Base-by-base conservation (phyloP, 495 filamentous ascomycete species). In the Entonaema liquescens region DNA sequence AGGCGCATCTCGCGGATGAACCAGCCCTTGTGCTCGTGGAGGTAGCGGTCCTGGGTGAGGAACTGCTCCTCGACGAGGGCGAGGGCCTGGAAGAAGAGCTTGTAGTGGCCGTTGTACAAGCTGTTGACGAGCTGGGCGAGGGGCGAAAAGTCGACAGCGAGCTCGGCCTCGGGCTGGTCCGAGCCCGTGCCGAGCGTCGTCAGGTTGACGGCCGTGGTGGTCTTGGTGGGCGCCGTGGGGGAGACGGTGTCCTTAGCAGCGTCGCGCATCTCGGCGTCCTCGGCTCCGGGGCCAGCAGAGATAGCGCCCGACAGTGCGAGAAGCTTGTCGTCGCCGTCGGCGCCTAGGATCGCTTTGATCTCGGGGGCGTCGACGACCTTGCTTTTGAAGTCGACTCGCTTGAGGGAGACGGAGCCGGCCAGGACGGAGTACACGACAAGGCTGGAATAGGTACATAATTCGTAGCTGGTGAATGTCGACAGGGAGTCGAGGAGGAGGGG, bases 401-500 rank as follows among this genome's bases (percentile, higher is more conserved):
- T 97, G 58, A 99, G 86, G 31, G 95, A 95, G 59, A 98, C 88
- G 3, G 94, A 95, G 61, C 95, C 95, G 38, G 95, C 94, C 50
- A 99, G 89, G 44, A 98, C 93, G 1, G 96, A 91, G 84, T 98
- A 99, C 65, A 99, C 89, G 42, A 99, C 95, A 23, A 99, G 87
- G 28, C 89, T 89, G 49, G 93, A 95, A 83, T 99, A 99, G 66
- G 88, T 93, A 88, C 95, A 99, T 33, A 99, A 87, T 80, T 99
- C 95, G 83, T 96, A 97, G 74, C 93, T 97, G 54, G 95, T 99
- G 80, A 99, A 99, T n/a, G 95, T 99, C 25, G 94, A 97, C 65
- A 99, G 83, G 76, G 92, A 94, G 83, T 99, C 95, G 60, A 99
- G 92, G 28, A 99, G 90, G 6, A 98, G 86, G 47, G 96, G 96